These are phyloP conservation scores for Sporisorium iseilematis-ciliati DNA, from an alignment of 1,284 basidiomycete genomes.

Conservation along the genomic window DNA sequence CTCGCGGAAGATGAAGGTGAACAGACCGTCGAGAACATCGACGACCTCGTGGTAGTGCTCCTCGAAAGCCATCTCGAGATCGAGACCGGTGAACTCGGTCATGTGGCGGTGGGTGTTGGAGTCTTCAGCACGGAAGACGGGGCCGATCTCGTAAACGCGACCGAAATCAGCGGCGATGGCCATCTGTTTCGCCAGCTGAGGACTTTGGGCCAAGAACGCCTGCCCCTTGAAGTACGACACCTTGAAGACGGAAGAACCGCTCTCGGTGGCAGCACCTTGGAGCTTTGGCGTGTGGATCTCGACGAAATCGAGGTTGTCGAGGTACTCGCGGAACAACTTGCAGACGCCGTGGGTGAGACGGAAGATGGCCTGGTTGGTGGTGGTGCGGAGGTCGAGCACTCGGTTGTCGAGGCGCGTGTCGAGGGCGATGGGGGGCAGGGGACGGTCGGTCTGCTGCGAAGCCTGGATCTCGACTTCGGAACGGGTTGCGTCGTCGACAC, in stretches of 20 bases:
- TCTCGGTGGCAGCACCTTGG: conserved; percentile 96
- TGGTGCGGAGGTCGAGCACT: conserved; percentile 91
- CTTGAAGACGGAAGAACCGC: conserved; percentile 96
- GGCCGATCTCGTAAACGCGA: conserved; percentile 94
- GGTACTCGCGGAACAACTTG: conserved; percentile 87
- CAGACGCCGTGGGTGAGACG: conserved; percentile 88
- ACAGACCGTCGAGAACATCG: conserved; percentile 66
- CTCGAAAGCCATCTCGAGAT: conserved; percentile 98
- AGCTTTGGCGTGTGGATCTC: conserved; percentile 99
- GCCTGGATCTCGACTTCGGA: conserved; percentile 81
- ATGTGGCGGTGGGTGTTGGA: conserved; percentile 97
- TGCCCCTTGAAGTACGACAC: conserved; percentile 97
- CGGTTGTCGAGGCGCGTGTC: conserved; percentile 96
- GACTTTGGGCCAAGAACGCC: conserved; percentile 95
- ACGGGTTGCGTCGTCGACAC: conserved; percentile 90
- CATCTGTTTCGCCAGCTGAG: conserved; percentile 99
- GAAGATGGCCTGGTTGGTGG: conserved; percentile 97
- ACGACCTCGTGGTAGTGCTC: conserved; percentile 91
- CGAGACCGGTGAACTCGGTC: conserved; percentile 98
- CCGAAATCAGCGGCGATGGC: conserved; percentile 98
- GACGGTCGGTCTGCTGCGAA: conserved; percentile 66
- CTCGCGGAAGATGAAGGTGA: conserved; percentile 69
- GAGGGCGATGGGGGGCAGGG: conserved; percentile 64
- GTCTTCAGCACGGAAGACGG: conserved; percentile 97
- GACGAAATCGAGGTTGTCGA: conserved; percentile 82